phyloP scores from a whole-genome alignment of 139 green algal genomes.

The Chlamydomonas schloesseri region DNA sequence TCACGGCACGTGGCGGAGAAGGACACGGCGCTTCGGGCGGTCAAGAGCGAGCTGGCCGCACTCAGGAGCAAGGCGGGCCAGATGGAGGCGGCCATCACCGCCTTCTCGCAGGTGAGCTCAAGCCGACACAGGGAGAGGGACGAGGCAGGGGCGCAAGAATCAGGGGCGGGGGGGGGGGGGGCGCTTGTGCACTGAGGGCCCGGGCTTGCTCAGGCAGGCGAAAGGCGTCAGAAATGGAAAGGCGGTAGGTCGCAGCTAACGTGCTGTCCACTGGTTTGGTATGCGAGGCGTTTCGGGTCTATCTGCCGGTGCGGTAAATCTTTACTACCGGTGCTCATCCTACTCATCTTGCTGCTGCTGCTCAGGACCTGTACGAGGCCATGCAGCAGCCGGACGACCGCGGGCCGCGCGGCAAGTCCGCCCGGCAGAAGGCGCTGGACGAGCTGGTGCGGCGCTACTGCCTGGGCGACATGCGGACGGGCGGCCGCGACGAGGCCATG shows the following conservation, averaged over 20 bases:
- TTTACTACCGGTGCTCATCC: too few species aligned
- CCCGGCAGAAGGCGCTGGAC: slow-evolving; percentile 32
- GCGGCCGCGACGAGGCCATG: neutral
- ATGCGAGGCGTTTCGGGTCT: too few species aligned
- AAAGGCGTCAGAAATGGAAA: too few species aligned
- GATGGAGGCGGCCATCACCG: neutral
- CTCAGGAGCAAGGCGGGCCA: neutral
- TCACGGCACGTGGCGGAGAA: slow-evolving; percentile 24
- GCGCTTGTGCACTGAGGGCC: too few species aligned
- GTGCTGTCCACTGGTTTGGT: too few species aligned
- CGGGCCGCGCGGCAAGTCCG: neutral
- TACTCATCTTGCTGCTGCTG: neutral
- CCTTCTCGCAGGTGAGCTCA: neutral
- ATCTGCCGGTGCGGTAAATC: too few species aligned
- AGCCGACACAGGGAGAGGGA: too few species aligned
- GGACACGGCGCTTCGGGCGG: slow-evolving; percentile 12
- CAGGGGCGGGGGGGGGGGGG: too few species aligned
- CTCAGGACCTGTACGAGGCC: slow-evolving; percentile 39
- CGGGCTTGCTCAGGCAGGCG: too few species aligned
- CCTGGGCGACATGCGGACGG: neutral
- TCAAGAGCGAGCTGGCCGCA: slow-evolving; percentile 5
- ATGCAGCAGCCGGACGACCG: slow-evolving; percentile 41
- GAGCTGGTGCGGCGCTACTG: slow-evolving; percentile 42
- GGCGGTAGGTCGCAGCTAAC: too few species aligned
- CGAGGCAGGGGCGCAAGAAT: too few species aligned